Base-by-base conservation (phyloP, 2,329 filamentous ascomycete species). In the Lachnellula hyalina region DNA sequence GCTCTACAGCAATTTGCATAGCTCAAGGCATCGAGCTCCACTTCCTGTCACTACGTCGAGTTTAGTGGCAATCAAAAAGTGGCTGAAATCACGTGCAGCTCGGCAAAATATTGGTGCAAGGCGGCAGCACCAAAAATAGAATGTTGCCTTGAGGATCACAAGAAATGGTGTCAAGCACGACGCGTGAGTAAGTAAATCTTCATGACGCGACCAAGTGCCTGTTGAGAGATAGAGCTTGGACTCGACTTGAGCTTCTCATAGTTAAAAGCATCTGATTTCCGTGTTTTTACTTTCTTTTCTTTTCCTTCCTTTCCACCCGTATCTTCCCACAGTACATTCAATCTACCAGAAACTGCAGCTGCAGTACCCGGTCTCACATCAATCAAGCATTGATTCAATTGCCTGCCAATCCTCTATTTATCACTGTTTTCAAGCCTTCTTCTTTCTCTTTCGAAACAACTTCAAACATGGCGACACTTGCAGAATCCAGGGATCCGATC, bases 161-260 rank as follows among this genome's bases (percentile, higher is more conserved):
- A 28, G 55, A 57, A 52, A 53, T 53, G 48, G 57, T 47, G 57
- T 46, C 36, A 23, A 52, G 19, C 45, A 19, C 45, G 12, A 44
- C 55, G 54, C 53, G 52, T 54, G 47, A 54, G 50, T 50, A 51
- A 54, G 53, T 50, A 51, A 54, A 51, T 52, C 19, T 32, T 23
- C 21, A 15, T 19, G 38, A 47, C 45, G 48, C 51, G 44, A 49
- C 15, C n/a, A 38, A 32, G 35, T 28, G n/a, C 11, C 23, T n/a
- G 2, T 44, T 12, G 41, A 12, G 36, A 15, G 36, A 40, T 11
- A 38, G 40, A 3, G 14, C 19, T 42, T 28, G 28, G 28, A 28
- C 35, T 40, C 35, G 17, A 46, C 51, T 55, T 50, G 40, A 44
- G 36, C 11, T 5, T 23, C 15, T 21, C 15, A 34, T 47, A 23